These are phyloP conservation scores for Pythium utonaiense DNA, from an alignment of 352 stramenopile genomes.

Conservation along the genomic window DNA sequence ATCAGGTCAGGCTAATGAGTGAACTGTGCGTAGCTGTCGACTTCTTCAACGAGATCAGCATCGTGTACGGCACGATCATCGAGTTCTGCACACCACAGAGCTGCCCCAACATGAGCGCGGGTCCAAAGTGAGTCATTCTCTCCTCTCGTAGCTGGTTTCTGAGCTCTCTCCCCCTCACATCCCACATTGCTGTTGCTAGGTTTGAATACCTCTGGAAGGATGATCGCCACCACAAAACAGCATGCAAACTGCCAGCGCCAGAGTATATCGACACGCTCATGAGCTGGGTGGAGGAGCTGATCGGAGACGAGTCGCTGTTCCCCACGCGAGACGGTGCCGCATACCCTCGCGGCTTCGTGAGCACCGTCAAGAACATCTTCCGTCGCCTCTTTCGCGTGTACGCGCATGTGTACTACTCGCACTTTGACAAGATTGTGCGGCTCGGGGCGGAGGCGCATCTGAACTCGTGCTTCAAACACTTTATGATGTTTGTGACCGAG, in stretches of 20 bases:
- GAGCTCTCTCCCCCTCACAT: not conserved
- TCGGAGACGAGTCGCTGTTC: slow-evolving; percentile 81
- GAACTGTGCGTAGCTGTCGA: slow-evolving; percentile 68
- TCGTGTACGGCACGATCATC: slow-evolving; percentile 90
- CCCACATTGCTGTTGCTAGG: slow-evolving; percentile 12
- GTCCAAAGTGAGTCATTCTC: slow-evolving; percentile 39
- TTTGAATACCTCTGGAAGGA: slow-evolving; percentile 92
- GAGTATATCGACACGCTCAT: slow-evolving; percentile 93
- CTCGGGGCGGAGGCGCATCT: slow-evolving; percentile 94
- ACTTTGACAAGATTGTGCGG: slow-evolving; percentile 94
- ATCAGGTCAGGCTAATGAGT: too few relatives aligned
- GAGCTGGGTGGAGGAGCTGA: slow-evolving; percentile 87
- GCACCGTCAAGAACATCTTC: slow-evolving; percentile 92
- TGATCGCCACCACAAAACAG: slow-evolving; percentile 63
- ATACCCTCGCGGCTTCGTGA: slow-evolving; percentile 85
- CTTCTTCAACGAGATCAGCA: slow-evolving; percentile 94
- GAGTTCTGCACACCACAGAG: slow-evolving; percentile 71
- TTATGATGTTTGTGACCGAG: slow-evolving; percentile 96
- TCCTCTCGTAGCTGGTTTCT: not conserved
- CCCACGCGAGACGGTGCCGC: slow-evolving; percentile 52
- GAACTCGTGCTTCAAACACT: slow-evolving; percentile 99
- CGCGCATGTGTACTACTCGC: slow-evolving; percentile 95
- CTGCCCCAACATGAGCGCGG: slow-evolving; percentile 74
- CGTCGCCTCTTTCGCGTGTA: slow-evolving; percentile 96
- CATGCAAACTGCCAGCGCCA: slow-evolving; percentile 64